Conservation (phyloP, 2,329 filamentous ascomycete genomes). For the Sclerotinia glacialis region DNA sequence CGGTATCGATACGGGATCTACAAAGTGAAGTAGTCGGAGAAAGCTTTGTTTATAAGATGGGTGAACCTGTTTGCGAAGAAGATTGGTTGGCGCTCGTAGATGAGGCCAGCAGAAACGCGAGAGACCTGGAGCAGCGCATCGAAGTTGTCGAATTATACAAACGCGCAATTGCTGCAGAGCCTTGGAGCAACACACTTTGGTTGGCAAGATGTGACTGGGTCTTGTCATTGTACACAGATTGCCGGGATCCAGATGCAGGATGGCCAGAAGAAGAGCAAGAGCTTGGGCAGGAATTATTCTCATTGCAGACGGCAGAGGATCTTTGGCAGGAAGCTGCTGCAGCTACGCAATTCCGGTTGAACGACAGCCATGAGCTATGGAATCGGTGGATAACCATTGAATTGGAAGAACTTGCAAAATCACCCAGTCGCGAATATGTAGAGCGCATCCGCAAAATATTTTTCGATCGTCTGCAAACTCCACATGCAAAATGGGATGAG, state of each 20-base stretch:
- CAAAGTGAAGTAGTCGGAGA: conserved; percentile 22
- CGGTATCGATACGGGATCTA: conserved; percentile 21
- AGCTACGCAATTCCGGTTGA: conserved; percentile 69
- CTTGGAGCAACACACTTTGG: conserved; percentile 72
- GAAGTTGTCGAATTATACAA: conserved; percentile 70
- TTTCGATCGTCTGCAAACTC: conserved; percentile 66
- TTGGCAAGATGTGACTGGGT: conserved; percentile 76
- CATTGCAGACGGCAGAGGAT: conserved; percentile 61
- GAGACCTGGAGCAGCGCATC: conserved; percentile 64
- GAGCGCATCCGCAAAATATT: conserved; percentile 67
- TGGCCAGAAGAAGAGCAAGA: conserved; percentile 67
- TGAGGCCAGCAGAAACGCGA: conserved; percentile 61
- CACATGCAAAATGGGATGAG: conserved; percentile 71
- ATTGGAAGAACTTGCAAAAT: conserved; percentile 61
- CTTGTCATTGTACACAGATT: conserved; percentile 65
- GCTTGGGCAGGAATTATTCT: conserved; percentile 69
- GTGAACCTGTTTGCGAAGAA: conserved; percentile 67
- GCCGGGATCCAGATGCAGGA: conserved; percentile 53
- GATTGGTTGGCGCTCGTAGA: conserved; percentile 75
- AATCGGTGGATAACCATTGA: conserved; percentile 73
- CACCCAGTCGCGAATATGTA: conserved; percentile 55
- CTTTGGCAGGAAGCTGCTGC: conserved; percentile 71
- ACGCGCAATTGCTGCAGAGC: conserved; percentile 67
- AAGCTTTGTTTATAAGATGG: conserved; percentile 30
- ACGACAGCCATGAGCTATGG: conserved; percentile 77